phyloP scores from a whole-genome alignment of 2,329 filamentous ascomycete species.

The Penicillium sp. region DNA sequence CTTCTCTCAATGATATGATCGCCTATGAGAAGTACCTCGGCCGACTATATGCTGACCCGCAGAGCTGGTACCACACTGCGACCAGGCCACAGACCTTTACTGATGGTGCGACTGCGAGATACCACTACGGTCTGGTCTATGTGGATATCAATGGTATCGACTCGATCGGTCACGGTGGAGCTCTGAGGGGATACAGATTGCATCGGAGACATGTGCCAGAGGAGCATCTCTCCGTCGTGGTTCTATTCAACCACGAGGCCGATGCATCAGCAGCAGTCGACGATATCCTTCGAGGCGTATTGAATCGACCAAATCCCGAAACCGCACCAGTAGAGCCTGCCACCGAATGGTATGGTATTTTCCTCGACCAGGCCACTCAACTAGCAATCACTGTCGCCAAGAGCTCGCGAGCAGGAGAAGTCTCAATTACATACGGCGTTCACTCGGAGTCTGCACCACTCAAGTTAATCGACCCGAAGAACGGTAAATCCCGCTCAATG shows the following conservation, averaged over 20 bases:
- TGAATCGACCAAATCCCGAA: conserved; percentile 31
- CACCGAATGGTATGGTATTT: conserved; percentile 44
- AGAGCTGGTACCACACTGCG: conserved; percentile 45
- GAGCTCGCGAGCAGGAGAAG: conserved; percentile 33
- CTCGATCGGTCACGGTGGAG: conserved; percentile 50
- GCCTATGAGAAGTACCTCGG: conserved; percentile 53
- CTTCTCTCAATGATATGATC: conserved; percentile 55
- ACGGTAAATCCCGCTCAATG: conserved; percentile 32
- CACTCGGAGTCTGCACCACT: conserved; percentile 34
- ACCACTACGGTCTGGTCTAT: conserved; percentile 47
- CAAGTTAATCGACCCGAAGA: conserved; percentile 19
- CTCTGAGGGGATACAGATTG: conserved; percentile 51
- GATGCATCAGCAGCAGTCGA: conserved; percentile 36
- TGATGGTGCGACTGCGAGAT: conserved; percentile 45
- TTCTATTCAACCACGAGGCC: conserved; percentile 50
- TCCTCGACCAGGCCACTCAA: conserved; percentile 47
- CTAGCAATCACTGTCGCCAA: conserved; percentile 40
- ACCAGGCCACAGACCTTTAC: conserved; percentile 38
- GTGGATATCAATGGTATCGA: conserved; percentile 33
- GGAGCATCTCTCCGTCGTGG: conserved; percentile 48
- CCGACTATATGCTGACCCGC: conserved; percentile 34
- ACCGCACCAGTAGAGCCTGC: conserved; percentile 19
- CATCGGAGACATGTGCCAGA: conserved; percentile 44
- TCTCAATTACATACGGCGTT: conserved; percentile 41
- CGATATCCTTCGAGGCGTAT: conserved; percentile 40